phyloP scores from a whole-genome alignment of 2,329 filamentous ascomycete genomes.

The Arthrobotrys sinensis region DNA sequence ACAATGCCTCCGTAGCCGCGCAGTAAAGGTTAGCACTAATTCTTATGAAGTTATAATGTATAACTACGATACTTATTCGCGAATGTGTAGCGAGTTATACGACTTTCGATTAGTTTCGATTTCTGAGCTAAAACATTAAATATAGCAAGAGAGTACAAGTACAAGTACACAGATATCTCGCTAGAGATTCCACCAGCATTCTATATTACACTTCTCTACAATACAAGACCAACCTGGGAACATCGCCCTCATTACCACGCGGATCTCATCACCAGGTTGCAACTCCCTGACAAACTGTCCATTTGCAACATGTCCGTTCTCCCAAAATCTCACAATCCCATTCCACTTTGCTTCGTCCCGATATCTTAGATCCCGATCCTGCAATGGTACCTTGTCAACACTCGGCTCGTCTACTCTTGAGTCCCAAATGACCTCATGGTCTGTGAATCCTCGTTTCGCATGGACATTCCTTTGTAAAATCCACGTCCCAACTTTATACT shows the following conservation, averaged over 20 bases:
- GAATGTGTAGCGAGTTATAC: too few relatives aligned
- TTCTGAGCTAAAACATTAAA: too few relatives aligned
- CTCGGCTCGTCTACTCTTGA: slow-evolving; percentile 15
- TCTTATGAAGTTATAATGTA: too few relatives aligned
- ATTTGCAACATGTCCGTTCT: slow-evolving; percentile 31
- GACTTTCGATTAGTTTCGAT: too few relatives aligned
- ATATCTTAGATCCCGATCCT: not conserved
- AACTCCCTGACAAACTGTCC: slow-evolving; percentile 38
- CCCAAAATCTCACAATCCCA: slow-evolving; percentile 23
- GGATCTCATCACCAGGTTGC: slow-evolving; percentile 34
- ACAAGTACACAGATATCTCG: not conserved
- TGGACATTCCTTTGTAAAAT: slow-evolving; percentile 37
- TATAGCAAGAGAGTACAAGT: too few relatives aligned
- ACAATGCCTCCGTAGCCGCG: too few relatives aligned
- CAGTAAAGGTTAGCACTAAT: too few relatives aligned
- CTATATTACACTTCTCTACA: slow-evolving; percentile 33
- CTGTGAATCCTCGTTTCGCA: slow-evolving; percentile 1
- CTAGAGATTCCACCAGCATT: slow-evolving; percentile 37
- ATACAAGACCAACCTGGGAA: slow-evolving; percentile 24
- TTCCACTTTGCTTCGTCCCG: slow-evolving; percentile 14
- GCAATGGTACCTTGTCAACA: not conserved
- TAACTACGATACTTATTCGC: too few relatives aligned
- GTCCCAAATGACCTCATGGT: slow-evolving; percentile 42
- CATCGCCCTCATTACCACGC: slow-evolving; percentile 57
- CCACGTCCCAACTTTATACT: slow-evolving; percentile 28